A percentile compares a stretch with the other conserved stretches of the same genome.
phyloP scores from a whole-genome alignment of 495 filamentous ascomycete genomes.

The Aspergillus indologenus region DNA sequence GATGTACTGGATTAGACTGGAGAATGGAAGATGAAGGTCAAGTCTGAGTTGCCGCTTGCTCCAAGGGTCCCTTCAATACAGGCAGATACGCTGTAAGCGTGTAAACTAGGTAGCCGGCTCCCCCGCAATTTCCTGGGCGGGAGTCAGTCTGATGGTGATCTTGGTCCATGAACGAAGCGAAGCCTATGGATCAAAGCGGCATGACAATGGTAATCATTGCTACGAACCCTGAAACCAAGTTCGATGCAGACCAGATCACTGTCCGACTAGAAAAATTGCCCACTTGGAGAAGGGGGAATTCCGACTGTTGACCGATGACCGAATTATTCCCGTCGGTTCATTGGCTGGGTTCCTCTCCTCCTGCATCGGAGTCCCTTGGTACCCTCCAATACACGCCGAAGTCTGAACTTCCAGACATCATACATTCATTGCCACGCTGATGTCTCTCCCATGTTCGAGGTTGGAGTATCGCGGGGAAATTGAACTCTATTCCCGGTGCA shows the following conservation, averaged over 20 bases:
- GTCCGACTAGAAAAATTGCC: neutral
- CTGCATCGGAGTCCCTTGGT: neutral
- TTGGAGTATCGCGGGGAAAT: neutral
- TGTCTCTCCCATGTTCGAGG: neutral
- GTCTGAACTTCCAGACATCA: neutral
- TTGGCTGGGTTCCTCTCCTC: neutral
- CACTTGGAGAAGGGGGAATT: neutral
- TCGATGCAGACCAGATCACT: neutral
- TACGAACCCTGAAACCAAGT: neutral
- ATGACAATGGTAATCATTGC: neutral
- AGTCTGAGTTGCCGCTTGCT: constrained; percentile 11
- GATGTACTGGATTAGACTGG: neutral
- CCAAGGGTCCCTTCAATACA: neutral
- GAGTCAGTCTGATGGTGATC: neutral
- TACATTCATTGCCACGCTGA: neutral
- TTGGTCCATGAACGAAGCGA: neutral
- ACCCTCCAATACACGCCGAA: neutral
- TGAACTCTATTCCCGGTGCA: neutral
- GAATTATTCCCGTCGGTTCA: neutral
- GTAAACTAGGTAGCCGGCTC: neutral
- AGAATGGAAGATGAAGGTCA: constrained; percentile 1
- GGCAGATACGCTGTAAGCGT: neutral
- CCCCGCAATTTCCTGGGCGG: neutral
- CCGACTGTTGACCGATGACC: neutral
- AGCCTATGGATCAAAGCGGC: neutral